Evolutionary conservation across 129 eudicot species (phyloP).

Genomic region (Cynara cardunculus): DNA sequence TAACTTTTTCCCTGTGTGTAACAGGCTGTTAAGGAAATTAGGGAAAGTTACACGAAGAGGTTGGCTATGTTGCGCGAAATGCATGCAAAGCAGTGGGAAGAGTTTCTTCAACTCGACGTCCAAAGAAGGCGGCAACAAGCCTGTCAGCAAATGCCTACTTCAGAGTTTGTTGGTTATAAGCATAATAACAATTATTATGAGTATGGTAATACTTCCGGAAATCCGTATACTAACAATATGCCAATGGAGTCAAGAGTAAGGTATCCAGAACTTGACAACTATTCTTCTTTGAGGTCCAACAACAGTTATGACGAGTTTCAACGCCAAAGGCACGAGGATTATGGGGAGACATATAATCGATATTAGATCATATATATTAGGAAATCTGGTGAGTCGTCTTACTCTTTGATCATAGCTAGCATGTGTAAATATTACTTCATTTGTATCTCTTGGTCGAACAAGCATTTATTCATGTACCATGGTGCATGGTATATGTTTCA

Average conservation of each 20-base stretch:
- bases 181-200: slow-evolving; percentile 44
- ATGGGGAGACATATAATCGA: slow-evolving; percentile 60
- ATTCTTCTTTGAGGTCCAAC: slow-evolving; percentile 55
- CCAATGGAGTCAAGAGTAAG: slow-evolving; percentile 66
- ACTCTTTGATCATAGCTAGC: slow-evolving; percentile 15
- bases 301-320: slow-evolving; percentile 55
- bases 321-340: slow-evolving; percentile 63
- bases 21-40: slow-evolving; percentile 59
- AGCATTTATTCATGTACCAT: neutral
- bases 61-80: slow-evolving; percentile 41
- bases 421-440: slow-evolving; percentile 7
- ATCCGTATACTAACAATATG: slow-evolving; percentile 35
- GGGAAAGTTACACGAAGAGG: slow-evolving; percentile 58
- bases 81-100: slow-evolving; percentile 79
- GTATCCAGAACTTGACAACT: slow-evolving; percentile 47
- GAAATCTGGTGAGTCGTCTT: slow-evolving; percentile 57
- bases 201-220: slow-evolving; percentile 36
- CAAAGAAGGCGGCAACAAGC: slow-evolving; percentile 55
- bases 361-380: slow-evolving; percentile 39
- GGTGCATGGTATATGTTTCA: neutral
- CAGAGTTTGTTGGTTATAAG: slow-evolving; percentile 57
- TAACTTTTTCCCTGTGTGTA: slow-evolving; percentile 3
- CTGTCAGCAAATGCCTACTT: slow-evolving; percentile 40
- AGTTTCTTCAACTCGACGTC: slow-evolving; percentile 61
- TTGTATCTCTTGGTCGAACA: neutral